A percentile compares a stretch with the other conserved stretches of the same genome.
Conservation (phyloP, 208 protist genomes). For the Angomonas deanei region DNA sequence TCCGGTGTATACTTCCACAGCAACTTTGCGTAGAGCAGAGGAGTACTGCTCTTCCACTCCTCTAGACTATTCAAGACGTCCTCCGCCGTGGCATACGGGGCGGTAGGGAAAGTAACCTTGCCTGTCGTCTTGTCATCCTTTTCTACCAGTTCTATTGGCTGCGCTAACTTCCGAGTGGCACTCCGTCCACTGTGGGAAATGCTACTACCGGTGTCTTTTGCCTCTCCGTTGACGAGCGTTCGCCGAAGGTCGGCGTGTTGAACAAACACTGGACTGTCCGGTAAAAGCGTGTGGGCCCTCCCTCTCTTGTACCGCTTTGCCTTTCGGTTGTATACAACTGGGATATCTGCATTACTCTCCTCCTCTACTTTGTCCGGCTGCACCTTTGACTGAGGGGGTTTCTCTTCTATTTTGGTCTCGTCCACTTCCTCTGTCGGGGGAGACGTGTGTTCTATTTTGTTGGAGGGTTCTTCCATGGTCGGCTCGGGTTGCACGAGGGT, state of each 20-base stretch:
- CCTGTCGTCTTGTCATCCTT: constrained; percentile 10
- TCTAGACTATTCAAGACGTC: constrained; percentile 61
- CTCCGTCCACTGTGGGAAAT: too few relatives aligned
- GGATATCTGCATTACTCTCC: neutral
- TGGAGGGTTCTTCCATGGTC: too few relatives aligned
- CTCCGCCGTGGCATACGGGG: constrained; percentile 65
- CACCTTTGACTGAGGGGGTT: too few relatives aligned
- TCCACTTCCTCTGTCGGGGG: too few relatives aligned
- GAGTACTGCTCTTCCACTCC: constrained; percentile 56
- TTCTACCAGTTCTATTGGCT: neutral
- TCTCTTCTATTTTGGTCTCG: too few relatives aligned
- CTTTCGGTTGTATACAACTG: neutral
- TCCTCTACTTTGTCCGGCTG: too few relatives aligned
- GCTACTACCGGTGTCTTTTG: too few relatives aligned
- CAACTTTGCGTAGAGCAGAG: constrained; percentile 64
- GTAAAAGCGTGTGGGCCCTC: neutral
- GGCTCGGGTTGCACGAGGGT: too few relatives aligned
- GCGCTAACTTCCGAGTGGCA: neutral
- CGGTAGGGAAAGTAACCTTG: constrained; percentile 28
- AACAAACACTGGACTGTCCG: constrained; percentile 43
- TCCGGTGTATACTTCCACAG: constrained; percentile 70
- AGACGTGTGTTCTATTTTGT: too few relatives aligned
- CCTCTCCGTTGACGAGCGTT: too few relatives aligned
- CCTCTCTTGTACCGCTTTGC: neutral
- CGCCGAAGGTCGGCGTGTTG: constrained; percentile 60